Base-by-base conservation (phyloP, 2,329 filamentous ascomycete genomes). In the Apiospora marii region DNA sequence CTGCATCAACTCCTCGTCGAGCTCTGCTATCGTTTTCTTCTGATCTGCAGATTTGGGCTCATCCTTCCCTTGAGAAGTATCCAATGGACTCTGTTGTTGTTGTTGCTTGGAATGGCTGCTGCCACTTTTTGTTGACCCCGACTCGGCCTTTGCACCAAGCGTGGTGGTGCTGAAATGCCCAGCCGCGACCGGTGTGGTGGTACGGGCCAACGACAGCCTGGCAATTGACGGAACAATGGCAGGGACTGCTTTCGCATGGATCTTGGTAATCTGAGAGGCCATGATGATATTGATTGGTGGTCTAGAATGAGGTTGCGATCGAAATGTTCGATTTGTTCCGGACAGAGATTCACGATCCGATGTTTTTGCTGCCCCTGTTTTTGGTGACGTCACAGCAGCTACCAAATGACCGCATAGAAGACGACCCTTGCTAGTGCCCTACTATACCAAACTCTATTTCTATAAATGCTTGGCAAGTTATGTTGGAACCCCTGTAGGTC, bases 1-100 rank as follows among this genome's bases (percentile, higher is more conserved):
- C 73, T 86, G 80, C 53, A 86, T 86, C 34, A 95, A 80, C 76
- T 94, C 92, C 74, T 90, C 88, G 77, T 95, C 93, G 1, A 89
- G 80, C 76, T 94, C 86, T 0, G 88, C 85, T 72, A 89, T 84
- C 0, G 90, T 91, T 80, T 92, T 93, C 72, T 76, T 77, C 12
- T 76, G 74, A 24, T 71, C 43, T 51, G 44, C 13, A 30, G 41
- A 41, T 22, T 68, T 37, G 53, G 6, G 30, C 16, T 61, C 53
- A 22, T 37, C 53, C 10, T 41, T 13, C 19, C 30, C 10, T 4
- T 41, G 58, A 41, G 27, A 30, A 30, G 5, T 24, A 12, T 34
- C 6, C 7, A 22, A 16, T 5, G 58, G 5, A 3, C 7, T 12
- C 19, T n/a, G 53, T 1, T 24, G 6, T 14, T 64, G 4, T 37